A percentile compares a stretch with the other conserved stretches of the same genome.
Evolutionary conservation across 2,329 filamentous ascomycete genomes (phyloP).

Genomic region (Trichoderma polysporum): DNA sequence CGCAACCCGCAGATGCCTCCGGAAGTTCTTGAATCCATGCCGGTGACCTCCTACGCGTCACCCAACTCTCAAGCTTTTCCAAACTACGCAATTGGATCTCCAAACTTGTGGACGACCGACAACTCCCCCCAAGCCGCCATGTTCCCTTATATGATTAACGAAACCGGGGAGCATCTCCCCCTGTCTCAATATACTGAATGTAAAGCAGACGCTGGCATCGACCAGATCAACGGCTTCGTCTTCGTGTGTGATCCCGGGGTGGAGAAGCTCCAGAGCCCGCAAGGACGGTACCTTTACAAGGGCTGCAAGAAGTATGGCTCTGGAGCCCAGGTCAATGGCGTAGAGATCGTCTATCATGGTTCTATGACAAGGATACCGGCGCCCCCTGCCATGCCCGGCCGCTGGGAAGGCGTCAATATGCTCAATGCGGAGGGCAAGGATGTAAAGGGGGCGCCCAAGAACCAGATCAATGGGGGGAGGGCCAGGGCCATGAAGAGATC

Average conservation of each 20-base stretch:
- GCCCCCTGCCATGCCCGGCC: background rate
- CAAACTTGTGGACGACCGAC: background rate
- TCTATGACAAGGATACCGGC: background rate
- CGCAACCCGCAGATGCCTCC: background rate
- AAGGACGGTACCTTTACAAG: background rate
- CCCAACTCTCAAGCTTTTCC: background rate
- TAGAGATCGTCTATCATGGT: slow-evolving; percentile 10
- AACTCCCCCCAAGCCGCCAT: background rate
- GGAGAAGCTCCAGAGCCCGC: background rate
- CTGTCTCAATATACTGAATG: background rate
- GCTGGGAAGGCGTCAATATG: background rate
- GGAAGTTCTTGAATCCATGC: background rate
- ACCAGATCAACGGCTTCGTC: slow-evolving; percentile 17
- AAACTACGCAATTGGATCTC: background rate
- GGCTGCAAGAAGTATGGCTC: slow-evolving; percentile 9
- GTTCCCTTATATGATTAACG: background rate
- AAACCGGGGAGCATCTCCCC: background rate
- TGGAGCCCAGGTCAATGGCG: slow-evolving; percentile 5
- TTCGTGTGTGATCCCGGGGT: background rate
- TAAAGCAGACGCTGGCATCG: background rate
- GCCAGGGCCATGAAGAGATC: slow-evolving; percentile 4
- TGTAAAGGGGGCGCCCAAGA: background rate
- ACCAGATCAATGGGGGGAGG: slow-evolving; percentile 16
- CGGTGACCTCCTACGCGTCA: background rate
- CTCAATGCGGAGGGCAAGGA: background rate